A percentile compares a stretch with the other conserved stretches of the same genome.
Evolutionary conservation across 1,139 yeast genomes (phyloP).

Genomic region (Blastobotrys petasosporus): DNA sequence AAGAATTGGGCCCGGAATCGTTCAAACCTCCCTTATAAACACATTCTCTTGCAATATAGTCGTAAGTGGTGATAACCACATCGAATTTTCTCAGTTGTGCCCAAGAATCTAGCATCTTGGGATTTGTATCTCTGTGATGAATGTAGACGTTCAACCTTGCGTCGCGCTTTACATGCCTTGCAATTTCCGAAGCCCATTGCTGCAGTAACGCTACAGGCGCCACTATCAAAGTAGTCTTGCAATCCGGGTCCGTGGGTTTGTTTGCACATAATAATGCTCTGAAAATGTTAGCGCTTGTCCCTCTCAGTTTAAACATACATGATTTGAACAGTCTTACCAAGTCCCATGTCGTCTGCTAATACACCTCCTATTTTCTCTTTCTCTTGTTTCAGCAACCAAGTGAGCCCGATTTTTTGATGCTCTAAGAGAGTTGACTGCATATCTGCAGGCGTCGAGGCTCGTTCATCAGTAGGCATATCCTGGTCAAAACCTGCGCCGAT

Average conservation of each 20-base stretch:
- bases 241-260: conserved; percentile 41
- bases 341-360: conserved; percentile 91
- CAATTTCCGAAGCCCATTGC: conserved; percentile 81
- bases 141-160: conserved; percentile 47
- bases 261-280: conserved; percentile 52
- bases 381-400: conserved; percentile 75
- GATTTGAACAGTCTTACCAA: conserved; percentile 86
- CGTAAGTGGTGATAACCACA: conserved; percentile 73
- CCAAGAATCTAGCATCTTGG: conserved; percentile 37
- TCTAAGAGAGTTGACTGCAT: conserved; percentile 61
- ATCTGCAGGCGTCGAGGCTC: conserved; percentile 64
- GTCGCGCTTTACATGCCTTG: conserved; percentile 50
- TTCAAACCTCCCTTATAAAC: conserved; percentile 12
- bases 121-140: conserved; percentile 50
- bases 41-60: conserved; percentile 51
- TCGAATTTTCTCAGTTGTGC: conserved; percentile 52
- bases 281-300: conserved; percentile 1
- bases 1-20: conserved; percentile 10
- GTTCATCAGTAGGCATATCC: conserved; percentile 38
- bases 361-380: conserved; percentile 62
- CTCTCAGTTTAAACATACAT: conserved; percentile 33
- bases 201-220: conserved; percentile 79
- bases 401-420: conserved; percentile 81
- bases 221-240: conserved; percentile 63
- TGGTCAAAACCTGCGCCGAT: conserved; percentile 2